phyloP scores from a whole-genome alignment of 768 basidiomycete species.

The Lactarius pseudohatsudake region DNA sequence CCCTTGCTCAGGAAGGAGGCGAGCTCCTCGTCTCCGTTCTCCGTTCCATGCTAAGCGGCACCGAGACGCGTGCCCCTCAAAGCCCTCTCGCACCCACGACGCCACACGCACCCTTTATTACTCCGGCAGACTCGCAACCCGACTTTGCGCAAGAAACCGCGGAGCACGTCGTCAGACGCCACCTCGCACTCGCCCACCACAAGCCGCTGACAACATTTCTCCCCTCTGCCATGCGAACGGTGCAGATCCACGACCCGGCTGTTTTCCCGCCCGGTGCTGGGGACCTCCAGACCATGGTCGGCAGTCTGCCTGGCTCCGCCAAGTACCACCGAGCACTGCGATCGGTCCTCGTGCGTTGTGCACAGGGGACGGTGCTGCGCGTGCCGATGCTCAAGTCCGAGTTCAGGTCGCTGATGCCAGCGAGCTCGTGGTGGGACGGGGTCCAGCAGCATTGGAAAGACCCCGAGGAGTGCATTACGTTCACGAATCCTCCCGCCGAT shows the following conservation, averaged over 20 bases:
- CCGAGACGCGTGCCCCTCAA: slow-evolving; percentile 39
- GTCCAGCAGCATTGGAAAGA: slow-evolving; percentile 32
- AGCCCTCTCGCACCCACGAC: slow-evolving; percentile 29
- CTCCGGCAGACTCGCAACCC: slow-evolving; percentile 48
- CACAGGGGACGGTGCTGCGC: slow-evolving; percentile 48
- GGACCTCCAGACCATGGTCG: slow-evolving; percentile 23
- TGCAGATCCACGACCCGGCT: slow-evolving; percentile 34
- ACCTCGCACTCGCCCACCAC: slow-evolving; percentile 71
- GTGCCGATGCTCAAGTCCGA: slow-evolving; percentile 63
- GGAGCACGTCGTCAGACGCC: slow-evolving; percentile 49
- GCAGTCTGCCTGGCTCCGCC: slow-evolving; percentile 43
- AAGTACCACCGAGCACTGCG: slow-evolving; percentile 42
- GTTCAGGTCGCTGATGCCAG: slow-evolving; percentile 51
- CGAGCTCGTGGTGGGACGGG: slow-evolving; percentile 82
- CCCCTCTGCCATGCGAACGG: slow-evolving; percentile 31
- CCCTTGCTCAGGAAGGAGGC: slow-evolving; percentile 64
- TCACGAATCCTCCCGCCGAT: slow-evolving; percentile 7
- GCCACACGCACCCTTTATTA: slow-evolving; percentile 61
- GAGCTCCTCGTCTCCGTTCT: slow-evolving; percentile 68
- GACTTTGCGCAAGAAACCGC: slow-evolving; percentile 62
- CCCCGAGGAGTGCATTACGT: slow-evolving; percentile 12
- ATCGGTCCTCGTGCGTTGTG: slow-evolving; percentile 56
- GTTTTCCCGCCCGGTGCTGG: not conserved
- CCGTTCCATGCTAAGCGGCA: slow-evolving; percentile 58
- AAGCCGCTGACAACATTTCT: slow-evolving; percentile 34